Conservation (phyloP, 1,139 yeast genomes). For the Chernovozyma sophiae-reginae region DNA sequence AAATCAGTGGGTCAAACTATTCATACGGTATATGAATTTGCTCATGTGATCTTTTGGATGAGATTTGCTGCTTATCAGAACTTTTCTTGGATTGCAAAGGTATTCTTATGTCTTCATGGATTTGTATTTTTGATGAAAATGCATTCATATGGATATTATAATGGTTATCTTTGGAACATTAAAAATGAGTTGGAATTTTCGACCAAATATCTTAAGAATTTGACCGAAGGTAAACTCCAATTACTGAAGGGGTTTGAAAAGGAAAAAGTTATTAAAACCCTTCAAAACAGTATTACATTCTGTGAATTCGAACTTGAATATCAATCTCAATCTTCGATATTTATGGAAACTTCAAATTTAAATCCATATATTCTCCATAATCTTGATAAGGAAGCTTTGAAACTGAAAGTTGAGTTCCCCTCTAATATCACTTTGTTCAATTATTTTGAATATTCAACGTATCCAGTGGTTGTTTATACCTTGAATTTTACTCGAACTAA, state of each 20-base stretch:
- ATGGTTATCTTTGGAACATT: constrained; percentile 80
- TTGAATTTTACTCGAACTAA: constrained; percentile 76
- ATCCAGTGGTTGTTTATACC: constrained; percentile 84
- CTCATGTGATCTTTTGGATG: constrained; percentile 47
- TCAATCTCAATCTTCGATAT: constrained; percentile 32
- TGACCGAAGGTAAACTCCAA: constrained; percentile 8
- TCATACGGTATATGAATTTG: constrained; percentile 53
- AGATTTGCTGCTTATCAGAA: constrained; percentile 47
- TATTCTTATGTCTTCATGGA: constrained; percentile 77
- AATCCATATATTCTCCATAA: constrained; percentile 13
- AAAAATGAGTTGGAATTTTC: constrained; percentile 54
- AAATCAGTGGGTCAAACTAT: constrained; percentile 53
- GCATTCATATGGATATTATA: constrained; percentile 86
- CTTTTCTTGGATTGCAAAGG: constrained; percentile 85
- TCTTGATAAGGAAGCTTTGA: constrained; percentile 16
- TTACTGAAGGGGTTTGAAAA: constrained; percentile 20
- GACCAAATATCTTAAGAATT: constrained; percentile 19
- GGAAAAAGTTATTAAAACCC: constrained; percentile 22
- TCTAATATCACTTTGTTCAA: constrained; percentile 60
- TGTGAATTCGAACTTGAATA: constrained; percentile 60
- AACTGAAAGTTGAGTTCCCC: constrained; percentile 52
- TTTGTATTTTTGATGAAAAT: constrained; percentile 85
- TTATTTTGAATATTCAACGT: constrained; percentile 78
- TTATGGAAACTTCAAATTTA: constrained; percentile 11
- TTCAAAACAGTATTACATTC: constrained; percentile 51